phyloP scores from a whole-genome alignment of 768 basidiomycete species.

The Neoboletus brunneissimus region DNA sequence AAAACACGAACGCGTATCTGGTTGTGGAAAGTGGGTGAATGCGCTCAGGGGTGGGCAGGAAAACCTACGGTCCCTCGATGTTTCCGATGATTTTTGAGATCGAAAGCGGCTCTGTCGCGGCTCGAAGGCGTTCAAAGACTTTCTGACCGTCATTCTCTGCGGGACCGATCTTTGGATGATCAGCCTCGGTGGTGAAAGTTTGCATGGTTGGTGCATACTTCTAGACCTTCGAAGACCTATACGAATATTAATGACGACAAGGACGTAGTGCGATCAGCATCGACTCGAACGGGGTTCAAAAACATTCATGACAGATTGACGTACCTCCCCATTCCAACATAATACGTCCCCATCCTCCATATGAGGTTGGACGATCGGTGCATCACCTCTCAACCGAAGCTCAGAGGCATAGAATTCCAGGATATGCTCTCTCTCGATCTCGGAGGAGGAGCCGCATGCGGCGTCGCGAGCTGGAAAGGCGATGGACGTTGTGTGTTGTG shows the following conservation, averaged over 20 bases:
- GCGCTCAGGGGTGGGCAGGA: neutral
- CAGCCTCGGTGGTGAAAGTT: neutral
- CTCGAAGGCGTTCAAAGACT: conserved; percentile 37
- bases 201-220: conserved; percentile 41
- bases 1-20: conserved; percentile 82
- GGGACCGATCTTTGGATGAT: conserved; percentile 44
- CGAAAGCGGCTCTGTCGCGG: conserved; percentile 31
- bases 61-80: conserved; percentile 80
- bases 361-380: conserved; percentile 68
- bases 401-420: conserved; percentile 69
- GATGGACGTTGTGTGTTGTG: conserved; percentile 38
- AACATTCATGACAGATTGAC: conserved; percentile 7
- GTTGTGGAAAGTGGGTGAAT: neutral
- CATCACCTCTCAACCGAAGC: conserved; percentile 63
- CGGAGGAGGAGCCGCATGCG: conserved; percentile 5
- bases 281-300: neutral
- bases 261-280: neutral
- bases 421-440: conserved; percentile 21
- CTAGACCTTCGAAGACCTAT: conserved; percentile 76
- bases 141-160: conserved; percentile 74
- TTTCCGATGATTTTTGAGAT: conserved; percentile 51
- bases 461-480: conserved; percentile 5
- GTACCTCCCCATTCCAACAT: conserved; percentile 87
- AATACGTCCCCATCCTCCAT: conserved; percentile 52
- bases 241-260: neutral